Conservation (phyloP, 495 filamentous ascomycete species). For the Lepraria neglecta region DNA sequence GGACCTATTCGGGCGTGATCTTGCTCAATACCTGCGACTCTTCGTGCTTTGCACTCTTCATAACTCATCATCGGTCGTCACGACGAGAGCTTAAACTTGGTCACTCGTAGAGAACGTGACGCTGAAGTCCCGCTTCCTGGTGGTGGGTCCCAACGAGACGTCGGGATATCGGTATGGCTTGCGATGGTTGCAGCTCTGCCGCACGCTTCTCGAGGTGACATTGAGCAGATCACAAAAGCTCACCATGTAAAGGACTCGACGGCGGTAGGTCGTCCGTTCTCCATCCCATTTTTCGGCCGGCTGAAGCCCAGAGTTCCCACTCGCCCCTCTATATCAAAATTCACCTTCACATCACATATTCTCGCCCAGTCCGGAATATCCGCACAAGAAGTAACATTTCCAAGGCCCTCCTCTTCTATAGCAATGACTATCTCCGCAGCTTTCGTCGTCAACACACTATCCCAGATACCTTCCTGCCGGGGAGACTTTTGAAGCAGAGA, state of each 20-base stretch:
- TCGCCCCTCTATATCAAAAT: conserved; percentile 22
- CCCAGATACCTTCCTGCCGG: conserved; percentile 58
- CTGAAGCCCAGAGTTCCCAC: conserved; percentile 10
- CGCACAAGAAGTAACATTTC: conserved; percentile 25
- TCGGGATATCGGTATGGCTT: too few species aligned
- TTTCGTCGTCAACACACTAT: conserved; percentile 50
- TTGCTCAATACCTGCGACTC: too few species aligned
- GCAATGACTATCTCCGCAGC: conserved; percentile 50
- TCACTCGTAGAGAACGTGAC: too few species aligned
- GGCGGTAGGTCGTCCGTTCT: conserved; percentile 2
- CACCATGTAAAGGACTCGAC: conserved; percentile 4
- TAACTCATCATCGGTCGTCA: too few species aligned
- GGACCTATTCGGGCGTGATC: too few species aligned
- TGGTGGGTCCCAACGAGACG: too few species aligned
- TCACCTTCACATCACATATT: conserved; percentile 19
- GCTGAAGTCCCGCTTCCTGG: too few species aligned
- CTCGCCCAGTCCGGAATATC: conserved; percentile 26
- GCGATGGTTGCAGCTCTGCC: too few species aligned
- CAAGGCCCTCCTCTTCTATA: conserved; percentile 49
- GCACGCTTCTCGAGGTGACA: too few species aligned
- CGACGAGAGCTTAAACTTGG: too few species aligned
- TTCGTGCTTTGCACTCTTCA: too few species aligned
- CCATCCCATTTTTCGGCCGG: neutral
- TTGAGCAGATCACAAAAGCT: neutral
- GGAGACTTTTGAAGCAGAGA: conserved; percentile 46